phyloP scores from a whole-genome alignment of 495 filamentous ascomycete genomes.

The Podospora australis region DNA sequence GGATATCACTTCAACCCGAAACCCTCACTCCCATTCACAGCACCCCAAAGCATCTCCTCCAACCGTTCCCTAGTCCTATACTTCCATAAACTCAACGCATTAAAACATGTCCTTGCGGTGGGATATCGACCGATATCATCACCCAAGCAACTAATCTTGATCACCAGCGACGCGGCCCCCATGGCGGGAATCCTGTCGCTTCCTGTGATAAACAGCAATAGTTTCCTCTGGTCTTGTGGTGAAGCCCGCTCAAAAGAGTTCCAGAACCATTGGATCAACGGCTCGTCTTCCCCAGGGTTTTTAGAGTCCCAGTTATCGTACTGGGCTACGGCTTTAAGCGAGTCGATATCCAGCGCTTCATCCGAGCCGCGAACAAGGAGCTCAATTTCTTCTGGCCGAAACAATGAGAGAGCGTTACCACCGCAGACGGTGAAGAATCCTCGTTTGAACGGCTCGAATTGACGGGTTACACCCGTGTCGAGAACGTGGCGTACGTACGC shows the following conservation, averaged over 20 bases:
- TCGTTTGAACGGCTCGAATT: conserved; percentile 93
- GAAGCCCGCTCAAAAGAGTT: conserved; percentile 61
- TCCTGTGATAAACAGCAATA: conserved; percentile 87
- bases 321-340: conserved; percentile 68
- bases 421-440: conserved; percentile 93
- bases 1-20: conserved; percentile 96
- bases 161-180: conserved; percentile 75
- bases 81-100: conserved; percentile 69
- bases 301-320: conserved; percentile 67
- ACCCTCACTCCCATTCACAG: conserved; percentile 84
- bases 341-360: conserved; percentile 58
- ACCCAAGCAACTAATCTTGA: conserved; percentile 68
- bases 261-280: conserved; percentile 85
- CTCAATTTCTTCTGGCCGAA: conserved; percentile 93
- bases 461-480: conserved; percentile 68
- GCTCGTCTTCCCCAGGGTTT: conserved; percentile 49
- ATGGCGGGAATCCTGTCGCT: conserved; percentile 89
- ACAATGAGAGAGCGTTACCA: conserved; percentile 82
- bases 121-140: conserved; percentile 71
- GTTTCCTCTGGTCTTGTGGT: conserved; percentile 63
- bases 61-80: conserved; percentile 60
- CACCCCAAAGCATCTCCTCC: conserved; percentile 71
- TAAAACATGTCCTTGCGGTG: conserved; percentile 88
- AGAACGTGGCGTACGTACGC: conserved; percentile 77
- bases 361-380: conserved; percentile 75